Conservation (phyloP, 306 rosid genomes). For the Citrullus mucosospermus region DNA sequence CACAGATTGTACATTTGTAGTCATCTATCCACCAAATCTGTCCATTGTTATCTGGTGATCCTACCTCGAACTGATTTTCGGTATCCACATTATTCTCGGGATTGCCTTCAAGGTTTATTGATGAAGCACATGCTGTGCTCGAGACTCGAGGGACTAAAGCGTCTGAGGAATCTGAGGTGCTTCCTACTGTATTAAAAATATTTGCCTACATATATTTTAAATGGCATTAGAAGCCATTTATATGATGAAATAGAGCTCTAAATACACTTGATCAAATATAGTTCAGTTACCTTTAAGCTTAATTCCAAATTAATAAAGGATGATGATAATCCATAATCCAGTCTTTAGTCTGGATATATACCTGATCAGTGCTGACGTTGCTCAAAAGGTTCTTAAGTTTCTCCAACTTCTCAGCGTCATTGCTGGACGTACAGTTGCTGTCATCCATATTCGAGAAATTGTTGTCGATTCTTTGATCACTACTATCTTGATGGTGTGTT, state of each 20-base stretch:
- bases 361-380: conserved; percentile 10
- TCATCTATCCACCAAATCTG: conserved; percentile 51
- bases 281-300: background rate
- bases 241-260: background rate
- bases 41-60: conserved; percentile 24
- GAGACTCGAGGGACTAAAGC: conserved; percentile 1
- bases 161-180: conserved; percentile 17
- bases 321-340: conserved; percentile 1
- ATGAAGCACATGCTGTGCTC: conserved; percentile 22
- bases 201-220: conserved; percentile 19
- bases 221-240: background rate
- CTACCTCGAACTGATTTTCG: conserved; percentile 12
- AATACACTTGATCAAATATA: background rate
- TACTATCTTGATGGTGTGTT: conserved; percentile 13
- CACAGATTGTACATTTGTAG: conserved; percentile 79
- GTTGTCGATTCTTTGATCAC: conserved; percentile 25
- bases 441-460: conserved; percentile 17
- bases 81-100: conserved; percentile 12
- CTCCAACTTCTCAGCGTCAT: conserved; percentile 21
- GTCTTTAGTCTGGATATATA: background rate
- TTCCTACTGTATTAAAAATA: background rate
- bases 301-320: background rate
- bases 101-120: conserved; percentile 16
- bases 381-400: conserved; percentile 10
- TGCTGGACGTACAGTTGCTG: conserved; percentile 13